Percentiles rank a stretch among this genome's conserved stretches.
Conservation (phyloP, 73 alveolate species). For the Tetrahymena borealis region DNA sequence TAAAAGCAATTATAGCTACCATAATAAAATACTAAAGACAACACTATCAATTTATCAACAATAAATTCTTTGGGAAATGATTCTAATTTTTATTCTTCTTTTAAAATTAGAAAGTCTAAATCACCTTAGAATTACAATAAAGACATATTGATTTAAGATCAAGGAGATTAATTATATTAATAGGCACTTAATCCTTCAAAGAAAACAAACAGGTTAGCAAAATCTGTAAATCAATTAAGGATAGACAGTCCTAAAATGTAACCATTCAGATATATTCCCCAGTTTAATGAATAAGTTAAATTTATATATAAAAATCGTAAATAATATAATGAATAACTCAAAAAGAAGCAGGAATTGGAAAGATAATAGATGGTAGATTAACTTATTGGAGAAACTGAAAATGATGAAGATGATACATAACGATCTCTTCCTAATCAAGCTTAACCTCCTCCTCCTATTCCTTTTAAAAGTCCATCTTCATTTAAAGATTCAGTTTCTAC, state of each 20-base stretch:
- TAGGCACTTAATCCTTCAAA: too few species aligned
- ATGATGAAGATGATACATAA: background rate
- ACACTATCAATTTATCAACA: background rate
- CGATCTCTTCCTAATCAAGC: background rate
- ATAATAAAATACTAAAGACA: background rate
- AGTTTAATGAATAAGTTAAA: background rate
- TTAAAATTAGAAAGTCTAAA: background rate
- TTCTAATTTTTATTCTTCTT: background rate
- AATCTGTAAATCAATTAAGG: background rate
- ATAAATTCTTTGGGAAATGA: background rate
- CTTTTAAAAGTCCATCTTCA: background rate
- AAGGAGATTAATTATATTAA: background rate
- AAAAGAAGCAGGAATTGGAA: background rate
- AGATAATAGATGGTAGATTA: background rate
- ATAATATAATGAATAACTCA: background rate
- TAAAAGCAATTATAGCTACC: background rate
- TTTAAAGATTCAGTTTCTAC: background rate
- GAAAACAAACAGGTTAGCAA: too few species aligned
- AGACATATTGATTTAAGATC: background rate
- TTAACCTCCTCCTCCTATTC: background rate
- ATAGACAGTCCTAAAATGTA: background rate
- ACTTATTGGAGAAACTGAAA: background rate
- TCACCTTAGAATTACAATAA: background rate
- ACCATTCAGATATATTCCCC: background rate
- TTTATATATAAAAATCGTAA: background rate